Evolutionary conservation across 192 early-diverging fungal species (phyloP).

Genomic region (Spizellomyces sp.): DNA sequence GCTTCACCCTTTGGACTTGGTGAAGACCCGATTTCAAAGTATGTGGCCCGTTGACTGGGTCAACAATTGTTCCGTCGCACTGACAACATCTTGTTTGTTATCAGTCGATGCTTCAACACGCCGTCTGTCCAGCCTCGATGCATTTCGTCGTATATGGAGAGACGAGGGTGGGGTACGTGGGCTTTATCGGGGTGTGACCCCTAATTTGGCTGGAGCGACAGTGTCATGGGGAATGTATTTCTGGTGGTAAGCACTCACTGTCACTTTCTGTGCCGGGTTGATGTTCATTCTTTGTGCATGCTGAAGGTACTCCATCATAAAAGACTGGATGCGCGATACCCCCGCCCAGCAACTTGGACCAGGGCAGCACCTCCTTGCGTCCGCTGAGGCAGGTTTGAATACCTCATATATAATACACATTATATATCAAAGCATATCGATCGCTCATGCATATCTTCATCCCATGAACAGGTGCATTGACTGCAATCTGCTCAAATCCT

Average conservation of each 20-base stretch:
- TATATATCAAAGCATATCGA: background rate
- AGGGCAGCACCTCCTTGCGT: conserved; percentile 78
- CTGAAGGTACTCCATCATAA: conserved; percentile 56
- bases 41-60: background rate
- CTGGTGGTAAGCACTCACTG: conserved; percentile 68
- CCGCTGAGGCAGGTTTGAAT: conserved; percentile 67
- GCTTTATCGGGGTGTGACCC: conserved; percentile 87
- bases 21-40: conserved; percentile 91
- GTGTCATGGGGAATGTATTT: conserved; percentile 98
- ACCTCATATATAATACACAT: background rate
- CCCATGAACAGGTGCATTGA: conserved; percentile 65
- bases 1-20: conserved; percentile 92
- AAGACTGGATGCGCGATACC: conserved; percentile 56
- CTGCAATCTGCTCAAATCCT: conserved; percentile 86
- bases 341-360: conserved; percentile 61
- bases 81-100: background rate
- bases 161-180: conserved; percentile 67
- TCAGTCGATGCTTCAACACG: conserved; percentile 16
- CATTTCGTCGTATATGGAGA: conserved; percentile 52
- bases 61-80: background rate
- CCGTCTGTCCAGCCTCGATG: conserved; percentile 25
- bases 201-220: conserved; percentile 89
- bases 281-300: conserved; percentile 13
- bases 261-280: conserved; percentile 39
- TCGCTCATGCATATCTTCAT: background rate